Conservation (phyloP, 2,329 filamentous ascomycete genomes). For the Periglandula ipomoeae region DNA sequence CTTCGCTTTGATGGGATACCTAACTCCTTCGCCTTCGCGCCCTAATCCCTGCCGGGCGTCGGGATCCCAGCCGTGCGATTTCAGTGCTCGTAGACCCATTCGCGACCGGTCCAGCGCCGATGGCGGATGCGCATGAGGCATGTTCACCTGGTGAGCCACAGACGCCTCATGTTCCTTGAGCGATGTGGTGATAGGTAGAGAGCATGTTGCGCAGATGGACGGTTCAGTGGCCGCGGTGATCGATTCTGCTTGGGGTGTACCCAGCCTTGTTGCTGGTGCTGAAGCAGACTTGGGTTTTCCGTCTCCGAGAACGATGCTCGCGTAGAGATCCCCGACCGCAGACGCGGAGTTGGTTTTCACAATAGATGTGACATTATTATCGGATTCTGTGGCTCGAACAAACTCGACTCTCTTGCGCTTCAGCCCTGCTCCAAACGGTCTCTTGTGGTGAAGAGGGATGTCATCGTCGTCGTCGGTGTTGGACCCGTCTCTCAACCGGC, state of each 20-base stretch:
- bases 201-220: slow-evolving; percentile 26
- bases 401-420: slow-evolving; percentile 46
- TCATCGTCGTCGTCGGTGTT: slow-evolving; percentile 30
- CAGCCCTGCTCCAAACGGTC: slow-evolving; percentile 47
- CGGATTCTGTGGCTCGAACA: slow-evolving; percentile 40
- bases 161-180: slow-evolving; percentile 45
- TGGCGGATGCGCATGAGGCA: slow-evolving; percentile 61
- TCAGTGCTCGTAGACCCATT: slow-evolving; percentile 59
- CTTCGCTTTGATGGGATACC: slow-evolving; percentile 63
- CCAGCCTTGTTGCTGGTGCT: slow-evolving; percentile 12
- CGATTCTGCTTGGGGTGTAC: background rate
- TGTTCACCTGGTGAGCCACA: slow-evolving; percentile 61
- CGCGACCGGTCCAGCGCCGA: slow-evolving; percentile 61
- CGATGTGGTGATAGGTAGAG: slow-evolving; percentile 22
- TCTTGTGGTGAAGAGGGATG: slow-evolving; percentile 42
- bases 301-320: slow-evolving; percentile 54
- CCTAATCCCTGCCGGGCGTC: slow-evolving; percentile 67
- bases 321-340: slow-evolving; percentile 50
- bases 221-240: slow-evolving; percentile 4
- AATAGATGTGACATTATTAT: slow-evolving; percentile 18
- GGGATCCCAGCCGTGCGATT: slow-evolving; percentile 64
- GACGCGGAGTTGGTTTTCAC: slow-evolving; percentile 14
- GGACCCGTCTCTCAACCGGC: slow-evolving; percentile 16
- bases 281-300: slow-evolving; percentile 10
- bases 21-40: slow-evolving; percentile 58